A percentile compares a stretch with the other conserved stretches of the same genome.
Conservation (phyloP, 2,329 filamentous ascomycete species). For the Exophiala dermatitidis region DNA sequence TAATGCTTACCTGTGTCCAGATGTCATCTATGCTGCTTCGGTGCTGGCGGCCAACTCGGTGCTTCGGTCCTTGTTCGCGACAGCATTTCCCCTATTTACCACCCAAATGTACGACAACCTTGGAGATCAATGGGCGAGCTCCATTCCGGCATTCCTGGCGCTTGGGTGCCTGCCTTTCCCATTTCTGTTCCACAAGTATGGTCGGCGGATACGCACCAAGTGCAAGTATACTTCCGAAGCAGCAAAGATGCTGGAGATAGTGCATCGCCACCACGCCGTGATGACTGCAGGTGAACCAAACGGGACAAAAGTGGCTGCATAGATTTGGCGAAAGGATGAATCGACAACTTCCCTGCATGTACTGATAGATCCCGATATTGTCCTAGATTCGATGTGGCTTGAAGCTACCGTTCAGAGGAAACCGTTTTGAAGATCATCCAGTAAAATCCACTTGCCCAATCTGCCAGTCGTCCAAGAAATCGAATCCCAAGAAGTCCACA, state of each 20-base stretch:
- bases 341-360: neutral
- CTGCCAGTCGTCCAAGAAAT: slow-evolving; percentile 28
- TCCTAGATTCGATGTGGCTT: slow-evolving; percentile 9
- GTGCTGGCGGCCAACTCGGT: slow-evolving; percentile 41
- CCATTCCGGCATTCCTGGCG: slow-evolving; percentile 41
- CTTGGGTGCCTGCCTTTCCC: slow-evolving; percentile 40
- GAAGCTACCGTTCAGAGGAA: slow-evolving; percentile 16
- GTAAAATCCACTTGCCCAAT: slow-evolving; percentile 26
- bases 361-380: slow-evolving; percentile 12
- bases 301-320: slow-evolving; percentile 20
- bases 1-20: slow-evolving; percentile 20
- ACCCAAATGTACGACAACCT: slow-evolving; percentile 39
- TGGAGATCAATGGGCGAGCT: slow-evolving; percentile 44
- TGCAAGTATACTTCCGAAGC: slow-evolving; percentile 21
- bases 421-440: slow-evolving; percentile 18
- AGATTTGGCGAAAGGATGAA: slow-evolving; percentile 6
- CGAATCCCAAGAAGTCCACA: slow-evolving; percentile 26
- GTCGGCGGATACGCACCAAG: slow-evolving; percentile 12
- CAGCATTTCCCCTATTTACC: slow-evolving; percentile 44
- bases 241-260: slow-evolving; percentile 15
- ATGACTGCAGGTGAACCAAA: slow-evolving; percentile 22
- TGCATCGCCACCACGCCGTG: slow-evolving; percentile 23
- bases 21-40: slow-evolving; percentile 39
- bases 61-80: slow-evolving; percentile 41
- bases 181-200: slow-evolving; percentile 25